Base-by-base conservation (phyloP, 768 basidiomycete genomes). In the Phallus indusiatus region DNA sequence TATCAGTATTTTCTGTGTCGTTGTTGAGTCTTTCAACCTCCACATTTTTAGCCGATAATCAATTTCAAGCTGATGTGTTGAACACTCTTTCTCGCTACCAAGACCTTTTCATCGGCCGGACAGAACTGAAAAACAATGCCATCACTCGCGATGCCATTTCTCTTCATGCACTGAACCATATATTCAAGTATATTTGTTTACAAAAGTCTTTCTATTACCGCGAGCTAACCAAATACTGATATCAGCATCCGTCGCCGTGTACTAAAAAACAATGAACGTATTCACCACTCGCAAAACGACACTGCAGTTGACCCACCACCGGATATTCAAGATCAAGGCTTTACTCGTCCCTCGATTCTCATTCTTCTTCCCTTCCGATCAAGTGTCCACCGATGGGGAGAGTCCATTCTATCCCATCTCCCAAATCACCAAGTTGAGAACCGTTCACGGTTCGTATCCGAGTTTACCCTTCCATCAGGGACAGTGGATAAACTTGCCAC, bases 331-430 rank as follows among this genome's bases (percentile, higher is more conserved):
- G 96, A 99, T 68, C 96, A 98, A 78, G 95, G 95, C 24, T 98
- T 97, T 73, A 96, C 94, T 7, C 88, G 96, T 5, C 95, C 96
- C 10, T 94, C 95, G 18, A 77, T 95, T 28, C 88, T 99, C 50
- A 74, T 99, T 63, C 83, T 98, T 59, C 81, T 94, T 10, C 96
- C 96, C 1, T 93, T 97, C 75, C 92, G 96, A 53, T 91, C 90
- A 46, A 85, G 84, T 53, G 94, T 90, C 0, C 74, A 88, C 6
- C 77, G 81, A 57, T 97, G 94, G 90, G 74, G 94, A 62, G 76
- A 78, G n/a, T 83, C 88, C 22, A 75, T 97, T 55, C 85, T 84
- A 2, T 75, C 83, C 17, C 91, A 91, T 66, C 85, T 88, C 16
- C 83, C 90, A 18, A 66, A 84, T 33, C 89, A 83, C 63, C 93